phyloP scores from a whole-genome alignment of 768 basidiomycete genomes.

The Hygrocybe coccinea region DNA sequence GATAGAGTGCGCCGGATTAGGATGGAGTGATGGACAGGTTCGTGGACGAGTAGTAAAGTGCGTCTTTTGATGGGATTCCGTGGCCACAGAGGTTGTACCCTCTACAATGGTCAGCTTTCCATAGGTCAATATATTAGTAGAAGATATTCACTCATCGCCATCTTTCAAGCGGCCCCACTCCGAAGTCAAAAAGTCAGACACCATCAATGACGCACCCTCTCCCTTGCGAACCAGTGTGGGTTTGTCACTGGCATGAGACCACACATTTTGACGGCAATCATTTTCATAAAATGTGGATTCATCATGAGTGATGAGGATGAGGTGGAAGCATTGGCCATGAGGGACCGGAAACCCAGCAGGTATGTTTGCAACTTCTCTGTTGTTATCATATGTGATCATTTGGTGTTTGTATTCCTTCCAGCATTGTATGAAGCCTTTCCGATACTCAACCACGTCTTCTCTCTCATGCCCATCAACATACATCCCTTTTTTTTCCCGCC shows the following conservation, averaged over 20 bases:
- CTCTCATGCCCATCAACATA: slow-evolving; percentile 35
- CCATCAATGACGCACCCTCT: slow-evolving; percentile 33
- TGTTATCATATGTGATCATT: background rate
- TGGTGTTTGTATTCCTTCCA: slow-evolving; percentile 15
- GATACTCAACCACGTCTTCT: slow-evolving; percentile 30
- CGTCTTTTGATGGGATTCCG: too few relatives aligned
- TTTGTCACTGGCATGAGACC: slow-evolving; percentile 21
- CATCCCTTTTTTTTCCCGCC: slow-evolving; percentile 17
- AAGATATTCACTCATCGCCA: slow-evolving; percentile 1
- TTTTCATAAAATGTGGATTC: slow-evolving; percentile 34
- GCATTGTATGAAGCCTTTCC: slow-evolving; percentile 8
- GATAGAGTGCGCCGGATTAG: too few relatives aligned
- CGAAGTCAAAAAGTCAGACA: slow-evolving; percentile 27
- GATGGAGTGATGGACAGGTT: too few relatives aligned
- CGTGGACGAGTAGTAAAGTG: too few relatives aligned
- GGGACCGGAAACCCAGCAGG: background rate
- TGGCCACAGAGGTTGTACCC: too few relatives aligned
- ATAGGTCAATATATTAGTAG: too few relatives aligned
- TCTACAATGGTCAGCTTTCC: too few relatives aligned
- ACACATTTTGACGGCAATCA: slow-evolving; percentile 21
- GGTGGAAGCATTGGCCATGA: background rate
- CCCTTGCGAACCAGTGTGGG: slow-evolving; percentile 29
- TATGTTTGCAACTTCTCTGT: background rate
- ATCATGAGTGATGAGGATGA: slow-evolving; percentile 26
- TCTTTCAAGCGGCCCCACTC: slow-evolving; percentile 17